Conservation (phyloP, 140 eudicot species). For the Erigeron philadelphicus region DNA sequence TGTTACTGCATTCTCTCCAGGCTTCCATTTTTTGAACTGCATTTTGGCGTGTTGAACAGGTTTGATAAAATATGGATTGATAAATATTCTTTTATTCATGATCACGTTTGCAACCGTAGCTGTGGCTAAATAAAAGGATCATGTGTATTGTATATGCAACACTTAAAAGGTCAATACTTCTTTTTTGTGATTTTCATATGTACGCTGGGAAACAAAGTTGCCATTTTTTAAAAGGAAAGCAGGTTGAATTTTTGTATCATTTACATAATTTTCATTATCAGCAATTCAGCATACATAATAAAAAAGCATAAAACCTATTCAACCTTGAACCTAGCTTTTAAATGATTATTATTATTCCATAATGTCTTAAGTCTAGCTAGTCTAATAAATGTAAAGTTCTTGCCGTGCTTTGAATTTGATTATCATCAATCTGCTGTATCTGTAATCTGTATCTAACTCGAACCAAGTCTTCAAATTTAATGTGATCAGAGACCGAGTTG, state of each 20-base stretch:
- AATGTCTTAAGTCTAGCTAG: no score
- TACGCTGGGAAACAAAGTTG: not conserved
- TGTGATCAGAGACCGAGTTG: no score
- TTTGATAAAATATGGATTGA: slow-evolving; percentile 17
- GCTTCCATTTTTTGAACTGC: slow-evolving; percentile 91
- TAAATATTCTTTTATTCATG: not conserved
- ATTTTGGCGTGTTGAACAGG: slow-evolving; percentile 94
- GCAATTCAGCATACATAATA: not conserved
- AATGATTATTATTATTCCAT: no score
- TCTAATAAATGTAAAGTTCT: no score
- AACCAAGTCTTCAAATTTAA: no score
- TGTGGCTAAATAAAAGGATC: not conserved
- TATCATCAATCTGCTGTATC: no score
- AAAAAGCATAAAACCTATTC: not conserved
- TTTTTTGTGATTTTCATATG: not conserved
- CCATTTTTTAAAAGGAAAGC: not conserved
- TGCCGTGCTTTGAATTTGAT: no score
- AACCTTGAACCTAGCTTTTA: slow-evolving; percentile 1
- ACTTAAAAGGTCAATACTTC: not conserved
- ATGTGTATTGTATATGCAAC: not conserved
- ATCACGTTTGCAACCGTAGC: slow-evolving; percentile 4
- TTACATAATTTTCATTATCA: not conserved
- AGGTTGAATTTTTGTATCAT: not conserved
- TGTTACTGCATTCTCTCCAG: slow-evolving; percentile 95
- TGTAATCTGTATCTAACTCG: no score